phyloP scores from a whole-genome alignment of 768 basidiomycete genomes.

The Russula griseocarnosa region DNA sequence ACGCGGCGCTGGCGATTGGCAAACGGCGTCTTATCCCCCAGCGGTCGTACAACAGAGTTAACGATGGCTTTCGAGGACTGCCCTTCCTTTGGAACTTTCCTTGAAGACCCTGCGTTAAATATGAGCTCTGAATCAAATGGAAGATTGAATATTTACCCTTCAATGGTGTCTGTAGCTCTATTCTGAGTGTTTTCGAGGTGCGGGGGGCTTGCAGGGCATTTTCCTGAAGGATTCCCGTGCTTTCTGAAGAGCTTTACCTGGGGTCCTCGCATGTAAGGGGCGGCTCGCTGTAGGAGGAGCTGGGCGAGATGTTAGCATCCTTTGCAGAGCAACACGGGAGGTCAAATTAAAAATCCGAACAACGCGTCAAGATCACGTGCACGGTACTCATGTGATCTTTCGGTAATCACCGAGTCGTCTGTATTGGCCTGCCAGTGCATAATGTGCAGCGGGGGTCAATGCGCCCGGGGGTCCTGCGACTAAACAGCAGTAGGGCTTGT shows the following conservation, averaged over 20 bases:
- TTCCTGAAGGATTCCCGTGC: conserved; percentile 43
- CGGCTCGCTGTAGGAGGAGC: conserved; percentile 33
- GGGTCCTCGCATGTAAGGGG: conserved; percentile 45
- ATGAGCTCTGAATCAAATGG: background rate
- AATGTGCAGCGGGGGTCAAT: no score
- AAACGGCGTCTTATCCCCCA: conserved; percentile 75
- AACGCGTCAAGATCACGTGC: conserved; percentile 11
- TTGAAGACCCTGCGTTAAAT: conserved; percentile 22
- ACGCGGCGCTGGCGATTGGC: conserved; percentile 53
- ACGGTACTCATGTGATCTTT: background rate
- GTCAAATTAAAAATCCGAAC: background rate
- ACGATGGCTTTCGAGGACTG: conserved; percentile 29
- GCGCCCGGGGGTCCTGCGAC: no score
- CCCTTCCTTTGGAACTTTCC: conserved; percentile 7
- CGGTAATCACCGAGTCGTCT: no score
- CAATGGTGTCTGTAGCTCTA: conserved; percentile 37
- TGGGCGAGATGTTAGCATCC: conserved; percentile 29
- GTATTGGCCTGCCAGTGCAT: no score
- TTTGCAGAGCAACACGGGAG: background rate
- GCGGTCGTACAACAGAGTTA: conserved; percentile 41
- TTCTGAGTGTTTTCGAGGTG: conserved; percentile 43
- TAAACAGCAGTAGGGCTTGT: background rate
- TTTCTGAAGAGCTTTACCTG: conserved; percentile 46
- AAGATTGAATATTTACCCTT: conserved; percentile 29
- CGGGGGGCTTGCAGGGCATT: conserved; percentile 43